A percentile compares a stretch with the other conserved stretches of the same genome.
phyloP scores from a whole-genome alignment of 108 stramenopile species.

The Nitzschia sp. region DNA sequence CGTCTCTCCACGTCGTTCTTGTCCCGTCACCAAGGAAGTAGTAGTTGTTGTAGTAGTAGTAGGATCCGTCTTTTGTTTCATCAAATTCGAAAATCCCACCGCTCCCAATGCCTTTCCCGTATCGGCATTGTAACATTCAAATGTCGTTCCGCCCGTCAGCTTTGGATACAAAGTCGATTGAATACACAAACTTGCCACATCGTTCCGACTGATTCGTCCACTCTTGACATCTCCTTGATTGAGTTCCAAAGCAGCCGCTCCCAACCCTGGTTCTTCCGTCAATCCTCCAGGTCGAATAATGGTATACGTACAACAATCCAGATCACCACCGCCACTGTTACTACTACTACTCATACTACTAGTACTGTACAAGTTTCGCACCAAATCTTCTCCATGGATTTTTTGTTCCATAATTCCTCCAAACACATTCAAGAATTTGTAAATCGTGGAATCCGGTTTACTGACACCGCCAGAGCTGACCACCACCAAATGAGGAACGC shows the following conservation, averaged over 20 bases:
- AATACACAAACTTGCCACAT: slow-evolving; percentile 73
- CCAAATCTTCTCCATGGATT: slow-evolving; percentile 75
- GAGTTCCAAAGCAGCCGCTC: slow-evolving; percentile 54
- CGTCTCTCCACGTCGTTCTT: slow-evolving; percentile 59
- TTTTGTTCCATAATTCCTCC: slow-evolving; percentile 88
- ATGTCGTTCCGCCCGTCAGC: slow-evolving; percentile 54
- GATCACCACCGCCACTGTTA: no score
- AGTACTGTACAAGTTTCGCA: slow-evolving; percentile 60
- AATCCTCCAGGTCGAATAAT: slow-evolving; percentile 87
- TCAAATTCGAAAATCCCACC: slow-evolving; percentile 66
- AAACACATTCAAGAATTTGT: slow-evolving; percentile 74
- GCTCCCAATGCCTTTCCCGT: slow-evolving; percentile 61
- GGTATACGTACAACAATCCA: slow-evolving; percentile 53
- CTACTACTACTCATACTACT: slow-evolving; percentile 15
- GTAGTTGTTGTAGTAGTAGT: slow-evolving; percentile 25
- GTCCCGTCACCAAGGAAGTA: slow-evolving; percentile 40
- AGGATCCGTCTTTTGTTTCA: slow-evolving; percentile 27
- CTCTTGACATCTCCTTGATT: slow-evolving; percentile 86
- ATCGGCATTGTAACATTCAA: slow-evolving; percentile 77
- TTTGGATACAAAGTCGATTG: slow-evolving; percentile 40
- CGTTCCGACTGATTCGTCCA: slow-evolving; percentile 68
- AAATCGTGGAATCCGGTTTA: slow-evolving; percentile 67
- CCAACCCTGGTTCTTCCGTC: slow-evolving; percentile 49
- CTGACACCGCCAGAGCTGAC: slow-evolving; percentile 82
- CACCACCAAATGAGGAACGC: slow-evolving; percentile 73